phyloP scores from a whole-genome alignment of 2,329 filamentous ascomycete genomes.

The Alternaria postmessia region DNA sequence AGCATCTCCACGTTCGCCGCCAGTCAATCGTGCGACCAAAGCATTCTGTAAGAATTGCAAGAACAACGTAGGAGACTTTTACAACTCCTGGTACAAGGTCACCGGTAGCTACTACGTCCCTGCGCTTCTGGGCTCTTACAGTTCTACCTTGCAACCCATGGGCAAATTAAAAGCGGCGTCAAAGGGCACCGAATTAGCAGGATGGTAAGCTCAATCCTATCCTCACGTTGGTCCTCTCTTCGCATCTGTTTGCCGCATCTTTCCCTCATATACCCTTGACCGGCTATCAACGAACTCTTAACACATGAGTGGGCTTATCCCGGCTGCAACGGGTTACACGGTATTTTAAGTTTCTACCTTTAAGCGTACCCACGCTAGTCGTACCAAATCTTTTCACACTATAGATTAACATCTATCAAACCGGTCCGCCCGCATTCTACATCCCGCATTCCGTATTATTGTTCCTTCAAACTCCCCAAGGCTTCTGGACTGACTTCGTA shows the following conservation, averaged over 20 bases:
- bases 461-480: slow-evolving; percentile 10
- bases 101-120: slow-evolving; percentile 49
- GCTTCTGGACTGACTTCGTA: slow-evolving; percentile 26
- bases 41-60: slow-evolving; percentile 44
- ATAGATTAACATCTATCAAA: slow-evolving; percentile 52
- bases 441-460: slow-evolving; percentile 11
- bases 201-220: slow-evolving; percentile 49
- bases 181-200: slow-evolving; percentile 43
- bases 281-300: slow-evolving; percentile 38
- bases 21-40: slow-evolving; percentile 32
- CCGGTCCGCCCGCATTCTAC: slow-evolving; percentile 34
- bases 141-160: slow-evolving; percentile 32
- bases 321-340: slow-evolving; percentile 43
- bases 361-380: slow-evolving; percentile 47
- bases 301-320: slow-evolving; percentile 43
- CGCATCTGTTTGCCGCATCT: slow-evolving; percentile 30
- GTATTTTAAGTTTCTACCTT: slow-evolving; percentile 46
- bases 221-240: slow-evolving; percentile 16
- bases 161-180: slow-evolving; percentile 41
- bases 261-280: slow-evolving; percentile 33
- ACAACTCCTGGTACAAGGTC: slow-evolving; percentile 48
- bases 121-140: slow-evolving; percentile 46
- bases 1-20: slow-evolving; percentile 20
- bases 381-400: slow-evolving; percentile 46
- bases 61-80: slow-evolving; percentile 45